Evolutionary conservation across 306 rosid genomes (phyloP), one percentile per base, ranked within the genome.

Genomic region (Prosopis cineraria): DNA sequence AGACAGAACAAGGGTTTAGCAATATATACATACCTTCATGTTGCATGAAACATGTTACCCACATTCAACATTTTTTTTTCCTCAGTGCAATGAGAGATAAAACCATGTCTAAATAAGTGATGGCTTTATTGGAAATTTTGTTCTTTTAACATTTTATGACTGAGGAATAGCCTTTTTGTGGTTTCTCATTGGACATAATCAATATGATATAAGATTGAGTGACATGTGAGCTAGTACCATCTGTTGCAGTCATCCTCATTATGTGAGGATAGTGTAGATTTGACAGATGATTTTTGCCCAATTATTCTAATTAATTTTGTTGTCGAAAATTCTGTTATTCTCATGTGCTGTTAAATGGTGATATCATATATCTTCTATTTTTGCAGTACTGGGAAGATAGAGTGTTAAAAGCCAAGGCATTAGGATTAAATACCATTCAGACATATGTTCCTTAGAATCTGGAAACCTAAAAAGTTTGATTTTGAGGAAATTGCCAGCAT

Each of bases 341-440:
- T 82, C 24, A 52, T 80, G 73, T 77, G 70, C 60, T 64, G 59
- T 70, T 52, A 58, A 77, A 60, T 40, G 20, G 71, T 70, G 27
- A 9, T 78, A 27, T 64, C 47, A 47, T 70, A 85, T 85, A 60
- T 29, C 63, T 78, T 74, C 72, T 79, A 68, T 53, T 64, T 63
- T 68, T 82, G 86, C 88, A 95, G 98, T 88, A 90, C 81, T 92
- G 98, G 98, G 98, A 95, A 75, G 98, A 95, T 83, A 92, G 98
- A 84, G 74, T 95, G 72, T 81, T 91, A 76, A 92, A 88, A 89
- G 98, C 97, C 56, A 95, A 88, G 86, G 96, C 98, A 3, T 78
- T 95, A 90, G 98, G 98, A 45, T 88, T 95, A 82, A 95, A 92
- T 76, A 89, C 98, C 0, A 90, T 95, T 85, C 97, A 92, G 77